These are phyloP conservation scores for Astragalus glycyphyllos DNA, from an alignment of 306 rosid species.

Conservation along the genomic window DNA sequence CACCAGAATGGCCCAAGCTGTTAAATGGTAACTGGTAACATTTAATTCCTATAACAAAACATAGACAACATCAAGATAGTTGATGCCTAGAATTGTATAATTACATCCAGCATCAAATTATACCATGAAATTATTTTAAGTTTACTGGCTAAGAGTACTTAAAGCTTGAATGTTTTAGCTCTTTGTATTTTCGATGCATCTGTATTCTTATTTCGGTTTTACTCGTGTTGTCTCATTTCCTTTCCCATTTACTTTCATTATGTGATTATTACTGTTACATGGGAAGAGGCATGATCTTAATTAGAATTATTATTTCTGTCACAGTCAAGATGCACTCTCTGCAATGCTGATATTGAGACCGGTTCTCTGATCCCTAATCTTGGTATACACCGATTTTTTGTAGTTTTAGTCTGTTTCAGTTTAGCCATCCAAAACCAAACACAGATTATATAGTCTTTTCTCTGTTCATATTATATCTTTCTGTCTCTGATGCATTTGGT, in stretches of 20 bases:
- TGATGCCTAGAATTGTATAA: conserved; percentile 7
- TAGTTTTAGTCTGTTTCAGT: conserved; percentile 31
- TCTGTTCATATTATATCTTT: conserved; percentile 27
- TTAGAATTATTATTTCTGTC: conserved; percentile 58
- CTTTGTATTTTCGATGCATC: conserved; percentile 23
- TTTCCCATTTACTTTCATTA: conserved; percentile 34
- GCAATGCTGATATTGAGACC: conserved; percentile 80
- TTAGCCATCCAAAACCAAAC: conserved; percentile 29
- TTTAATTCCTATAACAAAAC: conserved; percentile 12
- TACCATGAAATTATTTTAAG: neutral
- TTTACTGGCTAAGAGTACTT: conserved; percentile 10
- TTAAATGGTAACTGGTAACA: neutral
- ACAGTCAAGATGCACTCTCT: conserved; percentile 92
- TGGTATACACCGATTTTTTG: conserved; percentile 57
- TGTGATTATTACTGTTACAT: conserved; percentile 50
- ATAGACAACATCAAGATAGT: neutral
- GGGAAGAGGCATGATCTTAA: conserved; percentile 53
- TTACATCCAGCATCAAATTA: neutral
- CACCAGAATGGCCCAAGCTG: neutral
- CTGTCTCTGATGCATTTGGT: conserved; percentile 22
- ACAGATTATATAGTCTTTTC: conserved; percentile 16
- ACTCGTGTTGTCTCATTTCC: conserved; percentile 42
- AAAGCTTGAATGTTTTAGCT: conserved; percentile 22
- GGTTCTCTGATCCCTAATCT: conserved; percentile 80
- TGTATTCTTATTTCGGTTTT: conserved; percentile 43